Percentiles rank a stretch among this genome's conserved stretches.
Evolutionary conservation across 2,329 filamentous ascomycete genomes (phyloP).

Genomic region (Grosmannia penicillata): DNA sequence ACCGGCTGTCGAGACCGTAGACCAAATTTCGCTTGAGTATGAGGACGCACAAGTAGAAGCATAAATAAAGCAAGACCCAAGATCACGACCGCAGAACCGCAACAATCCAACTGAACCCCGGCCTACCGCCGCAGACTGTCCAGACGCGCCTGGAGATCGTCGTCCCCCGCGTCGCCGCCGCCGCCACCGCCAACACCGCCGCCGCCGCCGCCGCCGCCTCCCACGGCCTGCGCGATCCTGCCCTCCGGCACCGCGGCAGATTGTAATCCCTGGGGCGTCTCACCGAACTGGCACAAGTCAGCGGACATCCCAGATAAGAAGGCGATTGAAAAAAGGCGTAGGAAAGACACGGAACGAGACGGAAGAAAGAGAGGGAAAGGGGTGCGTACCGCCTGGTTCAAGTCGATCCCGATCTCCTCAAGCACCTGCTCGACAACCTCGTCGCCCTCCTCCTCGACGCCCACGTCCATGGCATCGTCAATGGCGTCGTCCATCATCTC

Average conservation of each 20-base stretch:
- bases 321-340: not conserved
- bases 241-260: conserved; percentile 57
- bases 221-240: conserved; percentile 75
- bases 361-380: not conserved
- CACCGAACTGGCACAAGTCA: conserved; percentile 52
- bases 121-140: conserved; percentile 60
- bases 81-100: too few species aligned
- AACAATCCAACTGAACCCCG: not conserved
- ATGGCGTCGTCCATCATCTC: conserved; percentile 99
- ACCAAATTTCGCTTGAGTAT: too few species aligned
- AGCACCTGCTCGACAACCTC: conserved; percentile 94
- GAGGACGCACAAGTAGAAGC: not conserved
- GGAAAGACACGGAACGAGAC: too few species aligned
- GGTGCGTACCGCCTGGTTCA: conserved; percentile 61
- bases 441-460: conserved; percentile 86
- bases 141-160: conserved; percentile 85
- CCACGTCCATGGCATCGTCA: conserved; percentile 85
- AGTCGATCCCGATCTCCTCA: conserved; percentile 91
- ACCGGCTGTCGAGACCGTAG: too few species aligned
- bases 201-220: conserved; percentile 42
- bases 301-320: not conserved
- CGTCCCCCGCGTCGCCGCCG: conserved; percentile 52
- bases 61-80: not conserved
- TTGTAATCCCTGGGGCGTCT: conserved; percentile 76
- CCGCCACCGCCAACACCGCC: conserved; percentile 9